These are phyloP conservation scores for Cyberlindnera meyerae DNA, from an alignment of 805 yeast species.

Conservation along the genomic window DNA sequence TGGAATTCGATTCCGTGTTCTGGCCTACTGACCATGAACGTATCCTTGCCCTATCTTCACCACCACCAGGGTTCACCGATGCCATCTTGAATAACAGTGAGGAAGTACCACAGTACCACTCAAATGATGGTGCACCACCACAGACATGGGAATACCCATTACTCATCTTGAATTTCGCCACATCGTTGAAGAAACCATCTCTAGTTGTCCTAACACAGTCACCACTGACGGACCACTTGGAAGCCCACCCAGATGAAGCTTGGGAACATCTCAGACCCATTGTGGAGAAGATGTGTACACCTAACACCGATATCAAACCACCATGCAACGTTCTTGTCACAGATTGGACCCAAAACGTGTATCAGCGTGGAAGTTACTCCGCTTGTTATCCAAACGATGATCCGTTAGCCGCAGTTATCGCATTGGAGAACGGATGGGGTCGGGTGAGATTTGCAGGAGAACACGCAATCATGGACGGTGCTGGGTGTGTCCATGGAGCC, in stretches of 20 bases:
- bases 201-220: conserved; percentile 67
- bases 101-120: background rate
- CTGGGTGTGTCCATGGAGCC: conserved; percentile 92
- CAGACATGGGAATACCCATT: conserved; percentile 56
- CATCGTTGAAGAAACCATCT: conserved; percentile 44
- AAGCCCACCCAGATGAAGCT: conserved; percentile 43
- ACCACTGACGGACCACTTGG: conserved; percentile 60
- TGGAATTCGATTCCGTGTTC: conserved; percentile 59
- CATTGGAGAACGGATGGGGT: conserved; percentile 55
- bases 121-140: conserved; percentile 27
- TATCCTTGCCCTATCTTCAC: conserved; percentile 40
- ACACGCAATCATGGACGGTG: conserved; percentile 80
- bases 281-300: conserved; percentile 8
- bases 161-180: conserved; percentile 54
- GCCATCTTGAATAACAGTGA: conserved; percentile 9
- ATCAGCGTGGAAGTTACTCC: conserved; percentile 75
- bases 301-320: conserved; percentile 26
- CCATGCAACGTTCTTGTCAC: conserved; percentile 46
- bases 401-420: conserved; percentile 56
- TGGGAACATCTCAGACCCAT: conserved; percentile 56
- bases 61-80: conserved; percentile 22
- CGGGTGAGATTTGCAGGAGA: conserved; percentile 84
- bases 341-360: conserved; percentile 79
- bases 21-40: conserved; percentile 57
- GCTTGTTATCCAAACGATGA: conserved; percentile 67